phyloP scores from a whole-genome alignment of 2,329 filamentous ascomycete species.

The Ophiostoma sp. region DNA sequence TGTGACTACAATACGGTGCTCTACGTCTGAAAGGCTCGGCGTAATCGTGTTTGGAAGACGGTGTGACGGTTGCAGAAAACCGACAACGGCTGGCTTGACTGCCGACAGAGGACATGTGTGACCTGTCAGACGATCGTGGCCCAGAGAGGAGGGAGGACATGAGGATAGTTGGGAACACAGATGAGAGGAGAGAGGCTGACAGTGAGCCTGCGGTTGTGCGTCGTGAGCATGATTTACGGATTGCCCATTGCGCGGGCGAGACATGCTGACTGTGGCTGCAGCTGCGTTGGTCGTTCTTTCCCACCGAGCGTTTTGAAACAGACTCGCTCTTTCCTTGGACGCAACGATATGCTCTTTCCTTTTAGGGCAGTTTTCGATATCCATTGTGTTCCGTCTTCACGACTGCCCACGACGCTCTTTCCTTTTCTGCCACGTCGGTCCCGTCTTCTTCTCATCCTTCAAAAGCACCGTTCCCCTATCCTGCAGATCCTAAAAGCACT shows the following conservation, averaged over 20 bases:
- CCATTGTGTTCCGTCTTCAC: no score
- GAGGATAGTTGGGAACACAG: not conserved
- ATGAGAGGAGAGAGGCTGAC: not conserved
- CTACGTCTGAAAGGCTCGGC: not conserved
- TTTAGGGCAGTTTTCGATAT: no score
- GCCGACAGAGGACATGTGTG: constrained; percentile 4
- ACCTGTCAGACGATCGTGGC: constrained; percentile 11
- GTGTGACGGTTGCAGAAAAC: not conserved
- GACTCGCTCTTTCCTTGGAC: not conserved
- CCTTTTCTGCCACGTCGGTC: not conserved
- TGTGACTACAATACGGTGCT: not conserved
- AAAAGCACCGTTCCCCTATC: not conserved
- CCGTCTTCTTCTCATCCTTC: not conserved
- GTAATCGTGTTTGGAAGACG: not conserved
- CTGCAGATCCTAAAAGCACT: not conserved
- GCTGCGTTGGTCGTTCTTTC: not conserved
- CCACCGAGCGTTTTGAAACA: not conserved
- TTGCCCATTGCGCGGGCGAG: not conserved
- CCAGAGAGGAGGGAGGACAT: not conserved
- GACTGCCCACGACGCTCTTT: no score
- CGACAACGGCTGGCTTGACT: not conserved
- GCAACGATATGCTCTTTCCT: not conserved
- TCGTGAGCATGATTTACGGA: not conserved
- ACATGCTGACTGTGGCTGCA: not conserved
- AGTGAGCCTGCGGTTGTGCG: not conserved